phyloP scores from a whole-genome alignment of 2,329 filamentous ascomycete genomes.

The Bipolaris gigantea region DNA sequence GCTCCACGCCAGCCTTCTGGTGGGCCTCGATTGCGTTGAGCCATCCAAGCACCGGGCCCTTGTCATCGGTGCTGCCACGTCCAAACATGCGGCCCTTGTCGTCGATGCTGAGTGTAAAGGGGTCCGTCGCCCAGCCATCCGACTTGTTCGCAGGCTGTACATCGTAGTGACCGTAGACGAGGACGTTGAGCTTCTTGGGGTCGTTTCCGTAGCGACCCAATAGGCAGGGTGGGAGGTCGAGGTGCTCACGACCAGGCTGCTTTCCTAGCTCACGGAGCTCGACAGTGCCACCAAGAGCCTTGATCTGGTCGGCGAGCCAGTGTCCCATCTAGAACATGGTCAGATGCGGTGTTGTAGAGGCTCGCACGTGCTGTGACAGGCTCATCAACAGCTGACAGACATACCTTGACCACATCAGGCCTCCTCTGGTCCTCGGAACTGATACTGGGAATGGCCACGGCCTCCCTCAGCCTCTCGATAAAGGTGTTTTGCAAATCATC shows the following conservation, averaged over 20 bases:
- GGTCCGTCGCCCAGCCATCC: slow-evolving; percentile 95
- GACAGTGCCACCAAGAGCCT: slow-evolving; percentile 80
- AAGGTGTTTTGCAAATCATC: slow-evolving; percentile 77
- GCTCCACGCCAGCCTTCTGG: slow-evolving; percentile 89
- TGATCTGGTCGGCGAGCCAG: slow-evolving; percentile 82
- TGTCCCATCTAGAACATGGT: slow-evolving; percentile 71
- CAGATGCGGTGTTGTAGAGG: neutral
- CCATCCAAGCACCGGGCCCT: slow-evolving; percentile 96
- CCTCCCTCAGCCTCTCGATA: slow-evolving; percentile 86
- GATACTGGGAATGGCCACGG: slow-evolving; percentile 94
- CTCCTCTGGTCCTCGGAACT: slow-evolving; percentile 88
- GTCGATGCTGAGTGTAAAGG: slow-evolving; percentile 85
- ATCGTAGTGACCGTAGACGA: slow-evolving; percentile 98
- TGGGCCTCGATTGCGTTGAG: slow-evolving; percentile 97
- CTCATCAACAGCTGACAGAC: slow-evolving; percentile 52
- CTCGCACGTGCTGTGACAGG: slow-evolving; percentile 27
- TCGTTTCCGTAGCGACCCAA: slow-evolving; percentile 91
- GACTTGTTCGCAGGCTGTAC: slow-evolving; percentile 92
- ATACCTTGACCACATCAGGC: slow-evolving; percentile 81
- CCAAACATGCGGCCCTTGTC: slow-evolving; percentile 95
- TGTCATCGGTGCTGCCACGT: slow-evolving; percentile 94
- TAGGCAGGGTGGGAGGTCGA: slow-evolving; percentile 90
- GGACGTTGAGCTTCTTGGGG: slow-evolving; percentile 87
- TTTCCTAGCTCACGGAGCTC: slow-evolving; percentile 85
- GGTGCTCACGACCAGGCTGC: slow-evolving; percentile 86